Evolutionary conservation across 805 yeast species (phyloP), one percentile per base, ranked within the genome.

Genomic region (Starmerella bombi): DNA sequence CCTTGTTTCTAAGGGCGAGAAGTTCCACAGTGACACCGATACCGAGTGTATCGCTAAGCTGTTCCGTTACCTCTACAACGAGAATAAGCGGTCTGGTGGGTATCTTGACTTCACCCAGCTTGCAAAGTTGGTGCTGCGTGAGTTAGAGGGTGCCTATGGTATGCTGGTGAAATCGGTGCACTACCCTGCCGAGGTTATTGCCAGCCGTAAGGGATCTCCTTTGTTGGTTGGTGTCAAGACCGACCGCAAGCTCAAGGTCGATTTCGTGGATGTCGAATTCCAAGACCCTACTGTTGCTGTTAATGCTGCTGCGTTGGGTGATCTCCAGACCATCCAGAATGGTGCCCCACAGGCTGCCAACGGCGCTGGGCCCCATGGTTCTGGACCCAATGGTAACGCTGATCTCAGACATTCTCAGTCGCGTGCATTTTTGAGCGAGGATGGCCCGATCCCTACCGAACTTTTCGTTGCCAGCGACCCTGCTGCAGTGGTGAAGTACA

Each of bases 161-260:
- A 69, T 91, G 59, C 71, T 91, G 58, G 91, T 91, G 55, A 88
- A 82, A 64, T 84, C 95, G 3, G 63, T 73, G 37, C 94, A 84
- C 63, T 91, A 76, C 65, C 98, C 98, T 32, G 82, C 88, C 62
- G 98, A 91, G 68, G 77, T 86, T 37, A 80, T 88, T 56, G 97
- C 95, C 52, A 85, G 96, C 34, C 81, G 97, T 69, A 91, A 86
- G 64, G 99, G 99, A 56, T 86, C 97, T 36, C 99, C 99, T 18
- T 70, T 91, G 59, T 73, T 91, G 57, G 83, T 91, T 50, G 99
- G 99, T 66, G 97, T 91, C 52, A 52, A 85, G 69, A 83, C 96
- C 38, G 94, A 86, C 59, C 80, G 76, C 62, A 88, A 85, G 61
- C 75, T 91, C 62, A 91, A 88, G 66, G 96, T 88, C 51, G 99